Evolutionary conservation across 148 eudicot species (phyloP), one percentile per base, ranked within the genome.

Genomic region (Vaccinium darrowii): DNA sequence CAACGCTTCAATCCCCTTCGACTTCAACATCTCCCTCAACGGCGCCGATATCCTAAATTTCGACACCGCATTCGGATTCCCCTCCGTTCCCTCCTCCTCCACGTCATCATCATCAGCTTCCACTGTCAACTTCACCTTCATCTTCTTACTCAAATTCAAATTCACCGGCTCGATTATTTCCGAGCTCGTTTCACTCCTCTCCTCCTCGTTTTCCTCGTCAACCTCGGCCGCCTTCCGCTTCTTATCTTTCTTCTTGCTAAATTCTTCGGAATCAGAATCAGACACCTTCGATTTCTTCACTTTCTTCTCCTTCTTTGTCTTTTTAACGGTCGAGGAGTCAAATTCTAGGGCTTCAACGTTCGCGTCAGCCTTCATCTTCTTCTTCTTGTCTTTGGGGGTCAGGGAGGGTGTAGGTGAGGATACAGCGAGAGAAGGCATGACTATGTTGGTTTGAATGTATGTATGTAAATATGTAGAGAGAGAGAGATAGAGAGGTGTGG

Each of bases 41-140:
- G 93, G 95, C 54, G 85, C 85, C 54, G 98, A 96, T 53, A 94
- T 92, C 77, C 94, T 81, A 54, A 94, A 96, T 73, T 96, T 96
- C 14, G 90, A 85, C 33, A 94, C 84, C 30, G 92, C 84, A 83
- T 96, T 92, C 36, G 93, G 94, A 84, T 92, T 82, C 25, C 85
- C 88, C 51, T 75, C 92, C 49, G 18, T 7, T 21, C 2, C 25
- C 25, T 62, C 67, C 1, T 12, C 73, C 36, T 67, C 7, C 36
- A 67, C 87, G 63, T 85, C 91, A 5, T 82, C 91, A 23, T 62
- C 84, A 2, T 77, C 91, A 19, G 51, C 82, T 50, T 18, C 87
- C 49, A 76, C 90, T 43, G 47, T 43, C 69, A 57, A 62, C 27
- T 84, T 27, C 81, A 88, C 91, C 84, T 91, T 91, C 76, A 84